Base-by-base conservation (phyloP, 148 eudicot genomes). In the Chenopodium quinoa region DNA sequence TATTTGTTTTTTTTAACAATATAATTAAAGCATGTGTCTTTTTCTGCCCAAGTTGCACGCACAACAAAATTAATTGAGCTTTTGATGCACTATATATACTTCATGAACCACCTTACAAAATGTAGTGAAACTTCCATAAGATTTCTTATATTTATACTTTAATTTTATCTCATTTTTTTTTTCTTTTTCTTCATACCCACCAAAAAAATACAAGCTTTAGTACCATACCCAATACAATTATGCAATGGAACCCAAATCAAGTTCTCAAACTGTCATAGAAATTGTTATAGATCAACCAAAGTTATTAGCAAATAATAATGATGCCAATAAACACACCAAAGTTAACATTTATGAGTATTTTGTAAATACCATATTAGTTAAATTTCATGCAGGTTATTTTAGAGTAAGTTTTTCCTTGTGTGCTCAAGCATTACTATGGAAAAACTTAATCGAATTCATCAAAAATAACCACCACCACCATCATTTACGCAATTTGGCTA, bases 371-470 rank as follows among this genome's bases (percentile, higher is more conserved):
- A 37, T 80, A 58, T 72, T 84, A 46, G 71, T 67, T 16, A 78
- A 86, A 37, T 86, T 88, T 25, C 92, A 89, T 67, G 89, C 90
- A 0, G 93, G 92, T 2, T 89, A 91, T 50, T 91, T 89, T 50
- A 79, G 92, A 68, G 85, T 91, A 71, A 88, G 86, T 56, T 79
- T 91, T 3, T 86, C 93, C 22, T 79, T 91, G 0, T 80, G 86
- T 12, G 56, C 86, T 16, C 93, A 91, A 81, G 85, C 88, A 10
- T 16, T 89, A 13, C 77, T 91, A 22, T 91, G 93, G 92, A 88
- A 89, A 65, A 83, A 83, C 76, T 78, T 90, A 10, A 68, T 83
- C 58, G 77, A 79, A 8, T 83, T 82, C 73, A 84, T 88, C 1
- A 78, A 50, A 27, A 17, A 78, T 13, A 78, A 56, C 63, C 48